Conservation (phyloP, 805 yeast species). For the Yamadazyma kitorensis region DNA sequence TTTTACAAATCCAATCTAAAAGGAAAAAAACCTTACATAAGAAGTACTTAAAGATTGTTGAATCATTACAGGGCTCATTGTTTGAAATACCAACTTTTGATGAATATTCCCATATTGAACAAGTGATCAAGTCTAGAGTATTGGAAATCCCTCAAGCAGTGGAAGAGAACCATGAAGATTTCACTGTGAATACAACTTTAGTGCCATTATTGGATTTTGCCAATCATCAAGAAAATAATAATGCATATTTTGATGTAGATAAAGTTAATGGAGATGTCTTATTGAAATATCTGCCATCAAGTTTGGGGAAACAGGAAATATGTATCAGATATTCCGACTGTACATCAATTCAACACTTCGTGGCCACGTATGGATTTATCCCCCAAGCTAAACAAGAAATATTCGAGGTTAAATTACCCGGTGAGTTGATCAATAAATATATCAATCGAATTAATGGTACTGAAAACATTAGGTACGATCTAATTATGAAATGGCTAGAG, state of each 20-base stretch:
- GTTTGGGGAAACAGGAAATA: constrained; percentile 9
- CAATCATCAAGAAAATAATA: constrained; percentile 48
- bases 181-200: constrained; percentile 44
- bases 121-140: constrained; percentile 57
- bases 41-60: constrained; percentile 12
- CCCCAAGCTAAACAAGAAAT: constrained; percentile 15
- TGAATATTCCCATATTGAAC: constrained; percentile 22
- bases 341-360: constrained; percentile 17
- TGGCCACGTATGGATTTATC: constrained; percentile 30
- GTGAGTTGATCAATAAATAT: constrained; percentile 8
- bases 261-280: constrained; percentile 40
- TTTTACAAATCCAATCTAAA: constrained; percentile 7
- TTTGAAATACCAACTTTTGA: constrained; percentile 11
- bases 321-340: constrained; percentile 12
- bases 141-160: constrained; percentile 58
- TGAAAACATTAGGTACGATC: constrained; percentile 11
- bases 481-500: constrained; percentile 24
- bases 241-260: constrained; percentile 60
- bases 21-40: constrained; percentile 7
- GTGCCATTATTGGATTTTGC: constrained; percentile 70
- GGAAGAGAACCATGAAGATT: constrained; percentile 46
- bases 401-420: constrained; percentile 12
- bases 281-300: constrained; percentile 53
- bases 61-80: constrained; percentile 5
- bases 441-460: constrained; percentile 11